Conservation (phyloP, 176 grass and related monocot species). For the Musa acuminata region DNA sequence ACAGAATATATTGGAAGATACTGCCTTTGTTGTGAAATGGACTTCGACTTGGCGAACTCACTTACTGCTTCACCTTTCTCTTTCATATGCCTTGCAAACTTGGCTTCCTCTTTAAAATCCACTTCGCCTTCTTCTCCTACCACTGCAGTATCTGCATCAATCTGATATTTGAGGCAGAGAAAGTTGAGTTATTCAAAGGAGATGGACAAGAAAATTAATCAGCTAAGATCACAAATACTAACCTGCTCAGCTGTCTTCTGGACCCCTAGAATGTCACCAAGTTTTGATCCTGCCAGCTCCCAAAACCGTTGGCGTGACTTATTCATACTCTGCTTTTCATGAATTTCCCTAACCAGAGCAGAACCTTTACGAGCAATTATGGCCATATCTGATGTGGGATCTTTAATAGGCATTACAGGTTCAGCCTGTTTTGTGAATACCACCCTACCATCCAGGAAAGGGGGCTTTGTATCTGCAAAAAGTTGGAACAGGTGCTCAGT, state of each 20-base stretch:
- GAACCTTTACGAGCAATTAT: too few species aligned
- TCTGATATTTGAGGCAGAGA: conserved; percentile 29
- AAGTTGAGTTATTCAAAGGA: neutral
- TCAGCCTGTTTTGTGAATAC: too few species aligned
- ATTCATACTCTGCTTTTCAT: too few species aligned
- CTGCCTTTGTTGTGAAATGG: conserved; percentile 88
- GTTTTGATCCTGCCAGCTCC: conserved; percentile 97
- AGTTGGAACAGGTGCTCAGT: too few species aligned
- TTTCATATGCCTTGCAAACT: conserved; percentile 89
- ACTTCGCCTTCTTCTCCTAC: conserved; percentile 95
- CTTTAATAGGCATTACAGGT: too few species aligned
- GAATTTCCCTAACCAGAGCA: too few species aligned
- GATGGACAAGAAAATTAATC: neutral
- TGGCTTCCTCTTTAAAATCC: conserved; percentile 92
- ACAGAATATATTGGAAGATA: conserved; percentile 98
- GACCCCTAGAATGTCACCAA: conserved; percentile 96
- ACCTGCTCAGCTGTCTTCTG: conserved; percentile 94
- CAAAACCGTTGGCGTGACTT: conserved; percentile 91
- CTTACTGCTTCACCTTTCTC: conserved; percentile 90
- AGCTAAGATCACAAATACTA: conserved; percentile 12
- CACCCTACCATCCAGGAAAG: too few species aligned
- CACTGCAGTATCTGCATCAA: conserved; percentile 92
- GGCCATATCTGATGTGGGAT: too few species aligned
- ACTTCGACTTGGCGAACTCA: conserved; percentile 95
- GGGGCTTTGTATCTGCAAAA: too few species aligned